Base-by-base conservation (phyloP, 352 stramenopile genomes). In the Globisporangium nunn region DNA sequence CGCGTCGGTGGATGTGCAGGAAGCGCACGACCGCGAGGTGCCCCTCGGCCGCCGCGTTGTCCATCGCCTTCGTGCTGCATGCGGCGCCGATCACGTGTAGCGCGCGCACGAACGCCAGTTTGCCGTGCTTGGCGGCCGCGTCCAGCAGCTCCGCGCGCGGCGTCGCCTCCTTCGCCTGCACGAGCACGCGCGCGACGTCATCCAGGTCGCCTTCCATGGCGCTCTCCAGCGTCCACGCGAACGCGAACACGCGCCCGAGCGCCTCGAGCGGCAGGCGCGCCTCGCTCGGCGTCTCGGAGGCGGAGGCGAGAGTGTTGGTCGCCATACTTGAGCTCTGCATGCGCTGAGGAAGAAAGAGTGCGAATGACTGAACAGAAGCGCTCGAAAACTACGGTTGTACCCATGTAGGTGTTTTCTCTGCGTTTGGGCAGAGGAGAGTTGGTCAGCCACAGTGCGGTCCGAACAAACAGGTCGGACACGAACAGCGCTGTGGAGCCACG, bases 21-120 rank as follows among this genome's bases (percentile, higher is more conserved):
- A 84, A 81, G 29, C 66, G 66, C 52, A 87, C 72, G 10, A 82
- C 54, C 6, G 63, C 61, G 48, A 84, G 15, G 47, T 75, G 62
- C 0, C 77, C 77, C 15, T 52, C 51, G 5, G 55, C 52, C 4
- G 72, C 70, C 2, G 77, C 74, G 3, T 49, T 57, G 48, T 81
- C 73, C 72, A 88, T 82, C 7, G 75, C 75, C 2, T 62, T 54
- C 6, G 56, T 46, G 2, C 70, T 78, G 53, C 76, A 89, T 0
- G 63, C 66, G 1, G 52, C 57, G 15, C 66, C 58, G 29, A 66
- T 57, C 50, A 44, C 47, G 54, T 85, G 77, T 28, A 87, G 53
- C 43, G 81, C 58, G 47, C 61, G 66, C 54, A 87, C 64, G 51
- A 82, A 70, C 2, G 52, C 51, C 30, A 74, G 47, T 10, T 74